Conservation (phyloP, 164 flowering plant species). For the Nymphaea colorata region DNA sequence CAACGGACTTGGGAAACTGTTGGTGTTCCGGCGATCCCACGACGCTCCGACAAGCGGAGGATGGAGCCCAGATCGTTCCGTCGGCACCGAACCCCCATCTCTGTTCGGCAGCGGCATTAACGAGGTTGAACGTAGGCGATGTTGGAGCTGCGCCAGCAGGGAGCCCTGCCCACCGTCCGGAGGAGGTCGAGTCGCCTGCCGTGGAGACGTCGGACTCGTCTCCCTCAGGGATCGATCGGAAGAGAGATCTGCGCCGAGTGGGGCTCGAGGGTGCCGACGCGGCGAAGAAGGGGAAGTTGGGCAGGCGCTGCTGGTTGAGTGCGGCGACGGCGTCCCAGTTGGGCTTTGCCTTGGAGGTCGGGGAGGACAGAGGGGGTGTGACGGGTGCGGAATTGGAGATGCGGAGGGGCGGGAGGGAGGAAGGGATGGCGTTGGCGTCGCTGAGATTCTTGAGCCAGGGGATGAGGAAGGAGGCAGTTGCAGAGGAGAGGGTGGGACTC, state of each 20-base stretch:
- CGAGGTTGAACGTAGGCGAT: slow-evolving; percentile 80
- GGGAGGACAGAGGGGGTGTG: slow-evolving; percentile 87
- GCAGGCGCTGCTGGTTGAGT: slow-evolving; percentile 14
- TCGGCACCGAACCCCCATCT: slow-evolving; percentile 6
- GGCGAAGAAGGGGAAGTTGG: slow-evolving; percentile 50
- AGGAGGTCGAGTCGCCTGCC: slow-evolving; percentile 25
- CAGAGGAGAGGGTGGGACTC: slow-evolving; percentile 10
- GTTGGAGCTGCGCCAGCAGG: slow-evolving; percentile 38
- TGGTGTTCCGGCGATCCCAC: too few relatives aligned
- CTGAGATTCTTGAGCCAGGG: slow-evolving; percentile 34
- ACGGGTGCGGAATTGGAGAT: slow-evolving; percentile 95
- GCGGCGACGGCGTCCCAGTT: slow-evolving; percentile 51
- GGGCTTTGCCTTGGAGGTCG: slow-evolving; percentile 35
- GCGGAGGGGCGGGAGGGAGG: slow-evolving; percentile 63
- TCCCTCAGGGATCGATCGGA: slow-evolving; percentile 68
- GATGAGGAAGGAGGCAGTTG: slow-evolving; percentile 49
- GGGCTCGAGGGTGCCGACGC: slow-evolving; percentile 94
- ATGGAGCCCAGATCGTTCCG: neutral
- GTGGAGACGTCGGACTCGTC: slow-evolving; percentile 72
- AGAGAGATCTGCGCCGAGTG: slow-evolving; percentile 38
- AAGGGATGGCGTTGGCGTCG: slow-evolving; percentile 52
- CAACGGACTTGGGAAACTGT: too few relatives aligned
- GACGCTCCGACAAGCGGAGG: too few relatives aligned
- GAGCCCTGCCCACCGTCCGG: slow-evolving; percentile 43
- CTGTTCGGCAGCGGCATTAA: slow-evolving; percentile 34